phyloP scores from a whole-genome alignment of 352 stramenopile species.

The Phytophthora podocarpi region DNA sequence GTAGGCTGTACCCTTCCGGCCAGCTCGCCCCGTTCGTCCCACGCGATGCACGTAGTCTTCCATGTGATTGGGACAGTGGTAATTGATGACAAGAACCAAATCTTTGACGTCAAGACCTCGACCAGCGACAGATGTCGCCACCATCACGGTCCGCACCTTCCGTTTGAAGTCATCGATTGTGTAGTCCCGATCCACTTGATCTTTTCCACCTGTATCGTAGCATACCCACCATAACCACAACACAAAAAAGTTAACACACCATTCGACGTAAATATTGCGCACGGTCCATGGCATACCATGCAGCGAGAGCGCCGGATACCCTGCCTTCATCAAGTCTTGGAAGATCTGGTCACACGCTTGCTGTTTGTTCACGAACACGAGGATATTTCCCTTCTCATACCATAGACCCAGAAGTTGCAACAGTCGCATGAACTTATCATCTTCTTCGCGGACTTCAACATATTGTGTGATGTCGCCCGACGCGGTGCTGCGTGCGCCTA shows the following conservation, averaged over 20 bases:
- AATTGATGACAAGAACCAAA: conserved; percentile 99
- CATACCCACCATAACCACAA: conserved; percentile 9
- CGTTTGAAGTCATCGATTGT: conserved; percentile 99
- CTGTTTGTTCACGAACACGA: conserved; percentile 99
- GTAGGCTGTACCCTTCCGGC: conserved; percentile 97
- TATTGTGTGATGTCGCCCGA: conserved; percentile 98
- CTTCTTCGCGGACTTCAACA: conserved; percentile 98
- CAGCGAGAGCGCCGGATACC: conserved; percentile 96
- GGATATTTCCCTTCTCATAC: conserved; percentile 97
- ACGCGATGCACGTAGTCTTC: conserved; percentile 99
- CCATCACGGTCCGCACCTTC: conserved; percentile 92
- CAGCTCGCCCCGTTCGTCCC: conserved; percentile 95
- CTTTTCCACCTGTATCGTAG: conserved; percentile 91
- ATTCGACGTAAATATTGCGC: background rate
- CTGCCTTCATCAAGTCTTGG: conserved; percentile 95
- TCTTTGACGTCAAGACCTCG: conserved; percentile 99
- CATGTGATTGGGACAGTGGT: conserved; percentile 98
- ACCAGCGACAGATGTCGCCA: conserved; percentile 96
- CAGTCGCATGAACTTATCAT: conserved; percentile 99
- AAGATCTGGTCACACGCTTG: conserved; percentile 96
- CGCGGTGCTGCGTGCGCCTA: conserved; percentile 94
- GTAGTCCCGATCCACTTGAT: conserved; percentile 99
- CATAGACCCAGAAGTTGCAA: conserved; percentile 96
- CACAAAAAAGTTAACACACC: conserved; percentile 4
- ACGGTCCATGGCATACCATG: conserved; percentile 76